phyloP scores from a whole-genome alignment of 176 grass and related monocot genomes.

The Ampelocalamus luodianensis region DNA sequence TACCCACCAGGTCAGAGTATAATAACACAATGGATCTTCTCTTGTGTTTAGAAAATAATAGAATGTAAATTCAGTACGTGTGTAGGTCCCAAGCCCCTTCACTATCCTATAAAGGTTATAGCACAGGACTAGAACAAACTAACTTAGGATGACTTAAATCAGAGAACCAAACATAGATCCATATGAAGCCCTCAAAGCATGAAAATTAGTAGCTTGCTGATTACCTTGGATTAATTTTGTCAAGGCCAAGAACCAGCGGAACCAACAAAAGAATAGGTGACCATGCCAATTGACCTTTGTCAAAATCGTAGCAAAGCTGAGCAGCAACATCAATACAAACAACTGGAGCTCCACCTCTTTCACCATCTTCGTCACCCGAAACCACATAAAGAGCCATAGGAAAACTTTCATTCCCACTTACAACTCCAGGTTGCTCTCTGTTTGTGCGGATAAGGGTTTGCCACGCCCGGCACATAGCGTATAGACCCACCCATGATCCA shows the following conservation, averaged over 20 bases:
- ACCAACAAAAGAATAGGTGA: conserved; percentile 86
- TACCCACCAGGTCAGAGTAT: background rate
- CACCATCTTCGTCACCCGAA: conserved; percentile 95
- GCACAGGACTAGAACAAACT: background rate
- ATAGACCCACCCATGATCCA: conserved; percentile 94
- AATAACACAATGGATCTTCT: background rate
- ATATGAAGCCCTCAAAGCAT: conserved; percentile 2
- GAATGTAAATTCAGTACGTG: background rate
- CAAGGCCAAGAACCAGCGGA: conserved; percentile 89
- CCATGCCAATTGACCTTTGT: conserved; percentile 53
- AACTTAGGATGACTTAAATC: background rate
- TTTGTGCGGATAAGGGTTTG: conserved; percentile 76
- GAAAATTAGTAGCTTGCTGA: conserved; percentile 11
- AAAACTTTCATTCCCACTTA: conserved; percentile 51
- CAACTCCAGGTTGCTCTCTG: conserved; percentile 47
- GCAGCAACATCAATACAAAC: conserved; percentile 78
- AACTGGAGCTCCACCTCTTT: conserved; percentile 95
- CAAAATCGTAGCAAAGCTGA: conserved; percentile 73
- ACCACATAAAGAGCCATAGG: conserved; percentile 90
- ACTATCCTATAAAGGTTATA: background rate
- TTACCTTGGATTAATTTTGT: conserved; percentile 99
- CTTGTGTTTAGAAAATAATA: background rate
- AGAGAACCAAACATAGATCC: conserved; percentile 16
- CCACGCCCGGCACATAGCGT: conserved; percentile 95
- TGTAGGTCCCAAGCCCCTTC: background rate